A percentile compares a stretch with the other conserved stretches of the same genome.
phyloP scores from a whole-genome alignment of 1,284 basidiomycete genomes.

The Afroboletus lepidellus region DNA sequence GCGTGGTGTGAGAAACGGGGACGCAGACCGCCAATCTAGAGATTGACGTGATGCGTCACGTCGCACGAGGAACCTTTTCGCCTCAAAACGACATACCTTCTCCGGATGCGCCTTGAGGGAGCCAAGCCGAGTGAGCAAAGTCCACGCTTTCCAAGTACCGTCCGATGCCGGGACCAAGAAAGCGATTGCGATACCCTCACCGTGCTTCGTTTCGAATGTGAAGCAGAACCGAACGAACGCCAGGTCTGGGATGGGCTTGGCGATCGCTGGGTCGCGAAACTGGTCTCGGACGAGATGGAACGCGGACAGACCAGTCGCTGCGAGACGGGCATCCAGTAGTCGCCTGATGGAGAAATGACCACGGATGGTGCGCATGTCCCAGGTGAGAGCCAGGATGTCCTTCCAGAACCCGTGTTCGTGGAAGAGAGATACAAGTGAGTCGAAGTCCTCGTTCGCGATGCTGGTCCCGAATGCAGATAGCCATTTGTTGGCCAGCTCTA shows the following conservation, averaged over 20 bases:
- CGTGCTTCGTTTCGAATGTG: slow-evolving; percentile 25
- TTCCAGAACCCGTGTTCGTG: slow-evolving; percentile 29
- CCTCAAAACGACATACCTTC: slow-evolving; percentile 13
- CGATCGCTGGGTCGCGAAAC: slow-evolving; percentile 14
- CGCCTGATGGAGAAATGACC: slow-evolving; percentile 20
- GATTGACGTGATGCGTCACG: neutral
- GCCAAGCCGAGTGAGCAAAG: slow-evolving; percentile 46
- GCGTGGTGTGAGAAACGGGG: neutral
- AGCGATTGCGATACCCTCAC: slow-evolving; percentile 20
- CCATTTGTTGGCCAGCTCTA: slow-evolving; percentile 24
- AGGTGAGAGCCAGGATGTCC: slow-evolving; percentile 30
- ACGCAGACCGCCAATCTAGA: slow-evolving; percentile 17
- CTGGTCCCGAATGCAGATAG: slow-evolving; percentile 25
- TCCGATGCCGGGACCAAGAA: slow-evolving; percentile 19
- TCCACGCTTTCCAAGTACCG: slow-evolving; percentile 29
- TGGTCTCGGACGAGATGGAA: slow-evolving; percentile 17
- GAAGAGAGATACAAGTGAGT: slow-evolving; percentile 17
- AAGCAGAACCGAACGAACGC: slow-evolving; percentile 25
- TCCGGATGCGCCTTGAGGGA: slow-evolving; percentile 45
- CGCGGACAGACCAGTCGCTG: slow-evolving; percentile 28
- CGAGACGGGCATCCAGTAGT: slow-evolving; percentile 19
- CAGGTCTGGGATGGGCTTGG: slow-evolving; percentile 19
- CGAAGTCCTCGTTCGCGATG: slow-evolving; percentile 20
- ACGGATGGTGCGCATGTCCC: slow-evolving; percentile 28
- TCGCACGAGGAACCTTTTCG: neutral